These are phyloP conservation scores for Apophysomyces trapeziformis DNA, from an alignment of 371 early-diverging fungal genomes.

Conservation along the genomic window DNA sequence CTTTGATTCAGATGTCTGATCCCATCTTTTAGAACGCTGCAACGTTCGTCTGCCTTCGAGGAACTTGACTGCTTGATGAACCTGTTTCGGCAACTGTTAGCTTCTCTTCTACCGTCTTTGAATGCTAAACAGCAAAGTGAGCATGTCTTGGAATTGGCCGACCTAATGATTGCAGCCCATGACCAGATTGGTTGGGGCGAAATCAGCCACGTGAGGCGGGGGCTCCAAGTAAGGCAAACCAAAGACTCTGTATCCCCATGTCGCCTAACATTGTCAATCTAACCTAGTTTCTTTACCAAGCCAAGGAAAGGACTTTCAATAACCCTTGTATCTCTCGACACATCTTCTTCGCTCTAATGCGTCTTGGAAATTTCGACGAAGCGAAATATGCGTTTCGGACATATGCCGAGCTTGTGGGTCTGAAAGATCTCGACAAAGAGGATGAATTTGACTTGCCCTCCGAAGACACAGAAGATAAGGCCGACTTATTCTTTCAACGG, in stretches of 20 bases:
- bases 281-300: conserved; percentile 56
- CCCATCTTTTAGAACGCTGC: neutral
- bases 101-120: conserved; percentile 17
- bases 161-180: conserved; percentile 32
- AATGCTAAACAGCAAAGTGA: conserved; percentile 16
- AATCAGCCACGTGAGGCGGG: conserved; percentile 30
- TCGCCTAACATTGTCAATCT: neutral
- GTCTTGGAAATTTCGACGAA: conserved; percentile 73
- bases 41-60: conserved; percentile 14
- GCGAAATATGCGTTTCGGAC: conserved; percentile 65
- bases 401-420: conserved; percentile 59
- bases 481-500: conserved; percentile 4
- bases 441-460: neutral
- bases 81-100: conserved; percentile 21
- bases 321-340: conserved; percentile 67
- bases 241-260: conserved; percentile 1
- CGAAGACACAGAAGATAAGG: neutral
- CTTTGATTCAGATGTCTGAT: neutral
- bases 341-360: conserved; percentile 59
- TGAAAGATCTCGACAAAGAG: conserved; percentile 19
- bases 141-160: conserved; percentile 27
- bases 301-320: conserved; percentile 70
- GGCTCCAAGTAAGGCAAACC: conserved; percentile 28
- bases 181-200: conserved; percentile 49
- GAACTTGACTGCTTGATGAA: conserved; percentile 27